Evolutionary conservation across 345 rosid species (phyloP), one percentile per base, ranked within the genome.

Genomic region (Boechera stricta): DNA sequence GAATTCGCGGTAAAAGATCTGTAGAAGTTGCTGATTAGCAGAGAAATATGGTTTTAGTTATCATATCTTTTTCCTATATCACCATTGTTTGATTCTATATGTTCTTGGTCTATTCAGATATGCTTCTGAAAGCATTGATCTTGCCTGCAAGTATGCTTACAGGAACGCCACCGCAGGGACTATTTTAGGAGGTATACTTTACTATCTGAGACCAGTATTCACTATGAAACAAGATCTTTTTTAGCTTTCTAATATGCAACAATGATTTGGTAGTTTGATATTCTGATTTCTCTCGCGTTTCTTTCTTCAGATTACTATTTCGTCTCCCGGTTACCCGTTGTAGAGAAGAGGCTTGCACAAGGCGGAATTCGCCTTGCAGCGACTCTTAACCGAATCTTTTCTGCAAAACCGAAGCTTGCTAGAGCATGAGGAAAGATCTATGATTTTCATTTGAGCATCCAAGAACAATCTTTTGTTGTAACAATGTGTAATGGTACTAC

Each of bases 91-190:
- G 63, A 51, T 51, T 61, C 4, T n/a, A 11, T 69, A 35, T 26
- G 26, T 72, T 58, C 1, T 65, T 62, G 68, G 12, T 72, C 3
- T 76, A 69, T 83, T 64, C 75, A 93, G 98, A 56, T 91, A 87
- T 64, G 96, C 97, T 54, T 85, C 91, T 76, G 95, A 94, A 83
- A 91, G 98, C 79, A 77, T 94, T 53, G 74, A 77, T 59, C 79
- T 91, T 82, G 98, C 97, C 7, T 94, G 98, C 85, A 89, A 86
- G 71, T 90, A 64, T 16, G 93, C 94, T 47, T 94, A 94, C 82
- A 87, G 67, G 81, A 84, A 85, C 73, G 97, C 96, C 66, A 88
- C 94, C 2, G 88, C 97, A 31, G 98, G 98, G 82, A 91, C 86
- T 78, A 90, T 88, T 61, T 77, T 94, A 65, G 83, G 70, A 85